These are phyloP conservation scores for Scedosporium apiospermum DNA, from an alignment of 2,329 filamentous ascomycete genomes.

Conservation along the genomic window DNA sequence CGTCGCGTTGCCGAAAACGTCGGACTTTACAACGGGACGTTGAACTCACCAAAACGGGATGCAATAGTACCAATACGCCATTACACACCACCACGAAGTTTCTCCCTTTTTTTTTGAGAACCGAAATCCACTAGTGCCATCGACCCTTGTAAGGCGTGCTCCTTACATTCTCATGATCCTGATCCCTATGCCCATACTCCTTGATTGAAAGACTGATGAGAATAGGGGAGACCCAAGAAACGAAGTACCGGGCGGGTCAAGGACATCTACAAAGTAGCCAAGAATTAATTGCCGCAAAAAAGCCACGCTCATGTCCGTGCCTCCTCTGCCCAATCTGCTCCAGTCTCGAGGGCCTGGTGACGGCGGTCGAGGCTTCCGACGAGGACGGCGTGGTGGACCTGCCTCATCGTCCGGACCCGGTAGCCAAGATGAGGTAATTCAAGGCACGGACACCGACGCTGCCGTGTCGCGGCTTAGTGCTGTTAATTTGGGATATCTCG, in stretches of 20 bases:
- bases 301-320: conserved; percentile 49
- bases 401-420: conserved; percentile 13
- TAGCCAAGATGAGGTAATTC: conserved; percentile 63
- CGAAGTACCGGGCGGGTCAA: too few species aligned
- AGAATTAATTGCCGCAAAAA: not conserved
- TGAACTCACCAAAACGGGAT: too few species aligned
- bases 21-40: too few species aligned
- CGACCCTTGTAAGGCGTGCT: too few species aligned
- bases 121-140: too few species aligned
- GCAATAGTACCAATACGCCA: too few species aligned
- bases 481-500: conserved; percentile 73
- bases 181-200: too few species aligned
- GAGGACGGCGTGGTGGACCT: conserved; percentile 24
- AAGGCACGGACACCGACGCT: conserved; percentile 86
- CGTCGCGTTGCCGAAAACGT: too few species aligned
- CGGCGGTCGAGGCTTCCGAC: conserved; percentile 31
- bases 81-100: too few species aligned
- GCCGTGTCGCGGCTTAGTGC: conserved; percentile 83
- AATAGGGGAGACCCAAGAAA: not conserved
- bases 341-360: conserved; percentile 37
- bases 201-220: not conserved
- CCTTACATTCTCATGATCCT: too few species aligned
- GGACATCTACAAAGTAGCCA: not conserved
- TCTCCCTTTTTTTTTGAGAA: too few species aligned
- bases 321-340: conserved; percentile 71